These are phyloP conservation scores for Diversispora eburnea DNA, from an alignment of 192 early-diverging fungal species.

Conservation along the genomic window DNA sequence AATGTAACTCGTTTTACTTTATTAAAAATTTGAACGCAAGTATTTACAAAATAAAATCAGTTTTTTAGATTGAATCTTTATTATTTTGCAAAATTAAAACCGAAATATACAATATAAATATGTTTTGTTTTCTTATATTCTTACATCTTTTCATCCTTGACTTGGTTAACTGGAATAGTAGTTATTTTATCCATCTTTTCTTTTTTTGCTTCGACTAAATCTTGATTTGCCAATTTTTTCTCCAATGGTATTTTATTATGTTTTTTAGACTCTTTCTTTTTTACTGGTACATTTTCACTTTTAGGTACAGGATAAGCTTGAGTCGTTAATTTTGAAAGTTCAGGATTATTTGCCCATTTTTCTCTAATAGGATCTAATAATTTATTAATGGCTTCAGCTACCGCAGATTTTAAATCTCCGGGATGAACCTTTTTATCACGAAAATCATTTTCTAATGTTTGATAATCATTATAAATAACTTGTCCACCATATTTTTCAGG, in stretches of 20 bases:
- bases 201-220: background rate
- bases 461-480: slow-evolving; percentile 64
- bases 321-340: slow-evolving; percentile 67
- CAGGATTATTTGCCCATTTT: slow-evolving; percentile 61
- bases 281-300: slow-evolving; percentile 37
- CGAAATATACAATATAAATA: too few species aligned
- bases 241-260: background rate
- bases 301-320: slow-evolving; percentile 77
- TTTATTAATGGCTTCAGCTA: slow-evolving; percentile 75
- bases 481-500: slow-evolving; percentile 93
- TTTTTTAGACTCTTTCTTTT: slow-evolving; percentile 31
- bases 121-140: too few species aligned
- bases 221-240: background rate
- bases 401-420: slow-evolving; percentile 88
- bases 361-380: slow-evolving; percentile 87
- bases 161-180: background rate
- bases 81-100: too few species aligned
- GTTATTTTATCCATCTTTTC: background rate
- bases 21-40: too few species aligned
- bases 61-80: too few species aligned
- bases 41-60: too few species aligned
- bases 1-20: too few species aligned
- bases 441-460: slow-evolving; percentile 82
- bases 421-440: slow-evolving; percentile 86
- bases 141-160: too few species aligned